These are phyloP conservation scores for Racocetra persica DNA, from an alignment of 371 early-diverging fungal species.

Conservation along the genomic window DNA sequence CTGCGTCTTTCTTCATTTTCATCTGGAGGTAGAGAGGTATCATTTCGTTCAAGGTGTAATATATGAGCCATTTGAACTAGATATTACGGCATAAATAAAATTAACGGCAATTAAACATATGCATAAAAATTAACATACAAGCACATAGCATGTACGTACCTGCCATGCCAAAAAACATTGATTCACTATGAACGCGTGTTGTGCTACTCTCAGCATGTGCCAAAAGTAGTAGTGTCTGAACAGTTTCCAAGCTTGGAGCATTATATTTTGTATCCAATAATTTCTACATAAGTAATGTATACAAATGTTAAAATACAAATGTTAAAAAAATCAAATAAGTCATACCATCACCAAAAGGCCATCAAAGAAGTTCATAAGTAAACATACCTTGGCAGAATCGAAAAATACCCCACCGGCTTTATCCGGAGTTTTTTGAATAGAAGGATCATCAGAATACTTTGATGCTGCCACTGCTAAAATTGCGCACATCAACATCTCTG, in stretches of 20 bases:
- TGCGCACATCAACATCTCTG: background rate
- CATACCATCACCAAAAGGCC: too few relatives aligned
- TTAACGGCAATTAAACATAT: too few relatives aligned
- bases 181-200: constrained; percentile 4
- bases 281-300: background rate
- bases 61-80: constrained; percentile 36
- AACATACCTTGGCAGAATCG: constrained; percentile 22
- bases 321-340: background rate
- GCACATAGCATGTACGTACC: background rate
- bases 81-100: too few relatives aligned
- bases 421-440: background rate
- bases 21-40: background rate
- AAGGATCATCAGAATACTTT: constrained; percentile 11
- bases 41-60: constrained; percentile 19
- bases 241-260: background rate
- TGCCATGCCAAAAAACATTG: constrained; percentile 24
- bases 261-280: background rate
- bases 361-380: background rate
- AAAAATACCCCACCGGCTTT: constrained; percentile 17
- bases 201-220: background rate
- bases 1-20: constrained; percentile 41
- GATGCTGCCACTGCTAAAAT: background rate
- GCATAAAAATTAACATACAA: too few relatives aligned
- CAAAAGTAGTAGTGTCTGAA: constrained; percentile 12
- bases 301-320: background rate